Percentiles rank a stretch among this genome's conserved stretches.
Evolutionary conservation across 768 basidiomycete species (phyloP).

Genomic region (Termitomyces sp.): DNA sequence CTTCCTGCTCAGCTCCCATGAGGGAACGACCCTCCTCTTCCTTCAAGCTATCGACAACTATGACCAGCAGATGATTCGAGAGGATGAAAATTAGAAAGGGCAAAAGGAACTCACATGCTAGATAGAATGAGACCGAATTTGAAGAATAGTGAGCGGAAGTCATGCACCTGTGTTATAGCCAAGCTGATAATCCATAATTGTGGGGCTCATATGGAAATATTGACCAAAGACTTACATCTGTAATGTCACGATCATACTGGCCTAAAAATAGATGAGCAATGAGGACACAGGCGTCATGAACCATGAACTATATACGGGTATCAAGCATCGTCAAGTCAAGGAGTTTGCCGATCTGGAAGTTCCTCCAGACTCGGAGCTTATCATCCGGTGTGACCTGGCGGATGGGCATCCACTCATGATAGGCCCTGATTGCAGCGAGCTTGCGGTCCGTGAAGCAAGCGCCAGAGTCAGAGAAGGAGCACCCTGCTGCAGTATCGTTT

Average conservation of each 20-base stretch:
- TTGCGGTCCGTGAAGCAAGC: slow-evolving; percentile 44
- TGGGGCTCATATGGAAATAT: not conserved
- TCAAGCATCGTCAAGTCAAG: slow-evolving; percentile 58
- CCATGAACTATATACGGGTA: slow-evolving; percentile 33
- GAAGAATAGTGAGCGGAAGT: not conserved
- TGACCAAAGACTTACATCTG: not conserved
- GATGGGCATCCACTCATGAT: slow-evolving; percentile 62
- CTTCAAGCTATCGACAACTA: not conserved
- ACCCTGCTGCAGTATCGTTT: slow-evolving; percentile 46
- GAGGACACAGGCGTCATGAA: not conserved
- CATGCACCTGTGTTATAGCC: not conserved
- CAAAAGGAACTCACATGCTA: not conserved
- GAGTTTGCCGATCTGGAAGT: slow-evolving; percentile 58
- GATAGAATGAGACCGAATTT: not conserved
- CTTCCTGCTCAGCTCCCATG: not conserved
- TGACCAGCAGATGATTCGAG: not conserved
- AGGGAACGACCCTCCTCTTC: not conserved
- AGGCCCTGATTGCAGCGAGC: slow-evolving; percentile 50
- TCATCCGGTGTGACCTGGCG: slow-evolving; percentile 50
- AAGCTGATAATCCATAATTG: not conserved
- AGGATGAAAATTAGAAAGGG: not conserved
- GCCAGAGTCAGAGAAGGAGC: slow-evolving; percentile 44
- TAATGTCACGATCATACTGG: not conserved
- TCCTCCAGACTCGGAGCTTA: slow-evolving; percentile 55
- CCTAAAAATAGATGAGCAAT: not conserved